phyloP scores from a whole-genome alignment of 345 rosid species.

The Chamaenerion angustifolium region DNA sequence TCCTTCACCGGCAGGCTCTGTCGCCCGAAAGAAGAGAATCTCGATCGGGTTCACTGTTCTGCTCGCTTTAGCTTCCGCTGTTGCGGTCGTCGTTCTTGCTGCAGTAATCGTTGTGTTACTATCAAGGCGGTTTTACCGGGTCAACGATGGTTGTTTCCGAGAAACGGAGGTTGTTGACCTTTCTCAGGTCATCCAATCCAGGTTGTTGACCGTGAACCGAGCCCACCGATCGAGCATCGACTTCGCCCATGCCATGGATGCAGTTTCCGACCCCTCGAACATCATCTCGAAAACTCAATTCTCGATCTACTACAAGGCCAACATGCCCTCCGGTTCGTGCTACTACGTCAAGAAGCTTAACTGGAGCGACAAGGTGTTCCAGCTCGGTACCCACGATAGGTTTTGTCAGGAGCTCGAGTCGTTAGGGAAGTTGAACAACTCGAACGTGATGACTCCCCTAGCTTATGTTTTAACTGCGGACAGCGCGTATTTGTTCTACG shows the following conservation, averaged over 20 bases:
- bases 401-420: conserved; percentile 53
- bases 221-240: conserved; percentile 49
- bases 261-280: conserved; percentile 33
- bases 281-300: conserved; percentile 40
- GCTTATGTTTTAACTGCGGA: conserved; percentile 57
- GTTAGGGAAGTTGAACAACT: conserved; percentile 63
- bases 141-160: conserved; percentile 26
- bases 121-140: conserved; percentile 32
- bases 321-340: conserved; percentile 59
- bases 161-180: conserved; percentile 21
- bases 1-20: neutral
- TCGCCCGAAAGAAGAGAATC: conserved; percentile 11
- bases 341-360: conserved; percentile 72
- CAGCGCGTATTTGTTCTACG: conserved; percentile 64
- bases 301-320: conserved; percentile 59
- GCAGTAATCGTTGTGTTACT: conserved; percentile 13
- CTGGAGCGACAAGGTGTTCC: conserved; percentile 71
- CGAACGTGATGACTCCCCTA: conserved; percentile 74
- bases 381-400: conserved; percentile 41
- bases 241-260: conserved; percentile 57
- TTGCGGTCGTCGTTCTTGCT: conserved; percentile 18
- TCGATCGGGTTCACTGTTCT: conserved; percentile 16
- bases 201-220: conserved; percentile 47
- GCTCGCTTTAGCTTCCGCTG: conserved; percentile 24
- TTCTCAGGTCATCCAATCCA: conserved; percentile 40